Base-by-base conservation (phyloP, 305 asterid species). In the Caryopteris hybrid region DNA sequence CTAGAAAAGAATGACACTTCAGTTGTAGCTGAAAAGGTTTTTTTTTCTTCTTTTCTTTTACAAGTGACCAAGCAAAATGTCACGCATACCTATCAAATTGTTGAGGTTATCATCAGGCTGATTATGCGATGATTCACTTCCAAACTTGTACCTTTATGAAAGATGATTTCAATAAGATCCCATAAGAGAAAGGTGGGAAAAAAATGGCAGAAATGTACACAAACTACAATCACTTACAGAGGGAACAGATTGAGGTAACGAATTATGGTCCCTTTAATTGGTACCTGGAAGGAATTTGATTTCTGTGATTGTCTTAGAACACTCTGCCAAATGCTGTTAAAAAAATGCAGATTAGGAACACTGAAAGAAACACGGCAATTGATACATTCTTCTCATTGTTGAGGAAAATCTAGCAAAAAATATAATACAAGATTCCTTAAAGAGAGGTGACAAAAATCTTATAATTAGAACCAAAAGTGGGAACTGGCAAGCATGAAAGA, bases 241-340 rank as follows among this genome's bases (percentile, higher is more conserved):
- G 80, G 81, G 57, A 84, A 74, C 31, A 72, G 70, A 75, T 73
- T 76, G 78, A 89, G 81, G 77, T 78, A 83, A 68, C n/a, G 86
- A 71, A 65, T 33, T 55, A 87, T 70, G 61, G 77, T 69, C 80
- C 79, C 76, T 70, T 73, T 81, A 25, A 76, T 58, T 61, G 88
- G 89, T 59, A 69, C 76, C 11, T 64, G 66, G 72, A 81, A 72
- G 46, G 82, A 46, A 43, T 79, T 74, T 75, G 72, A 57, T 63
- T 70, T 83, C 71, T 72, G 76, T 58, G 77, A 38, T 66, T 71
- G 83, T 57, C 78, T 78, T 53, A 79, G 38, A 69, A 62, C 71
- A 55, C 76, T 73, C 68, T 70, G 85, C 90, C 89, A 78, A 54
- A 75, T 78, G 74, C 96, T 88, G 90, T 68, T 68, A 74, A 69